These are phyloP conservation scores for Neoascochyta sp. DNA, from an alignment of 2,329 filamentous ascomycete genomes.

Conservation along the genomic window DNA sequence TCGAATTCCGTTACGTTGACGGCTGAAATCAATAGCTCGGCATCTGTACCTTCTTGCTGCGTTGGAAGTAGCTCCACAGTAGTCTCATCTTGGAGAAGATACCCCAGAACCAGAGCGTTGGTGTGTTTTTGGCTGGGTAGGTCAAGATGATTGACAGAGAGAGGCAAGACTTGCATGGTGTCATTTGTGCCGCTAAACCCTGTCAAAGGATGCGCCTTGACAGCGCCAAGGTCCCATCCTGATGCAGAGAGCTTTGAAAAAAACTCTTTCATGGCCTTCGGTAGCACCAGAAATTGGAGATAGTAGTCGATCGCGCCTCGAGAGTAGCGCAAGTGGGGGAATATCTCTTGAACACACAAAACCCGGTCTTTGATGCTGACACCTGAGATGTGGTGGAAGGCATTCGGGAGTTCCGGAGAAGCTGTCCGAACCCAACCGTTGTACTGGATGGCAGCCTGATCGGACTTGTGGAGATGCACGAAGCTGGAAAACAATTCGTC, in stretches of 20 bases:
- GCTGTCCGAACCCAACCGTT: conserved; percentile 43
- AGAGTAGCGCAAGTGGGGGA: conserved; percentile 50
- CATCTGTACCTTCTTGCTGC: conserved; percentile 19
- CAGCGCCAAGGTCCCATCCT: conserved; percentile 61
- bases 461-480: conserved; percentile 46
- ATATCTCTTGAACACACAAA: conserved; percentile 51
- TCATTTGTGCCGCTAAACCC: conserved; percentile 72
- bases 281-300: conserved; percentile 56
- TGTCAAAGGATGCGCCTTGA: conserved; percentile 50
- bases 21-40: conserved; percentile 45
- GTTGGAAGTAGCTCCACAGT: conserved; percentile 27
- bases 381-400: conserved; percentile 41
- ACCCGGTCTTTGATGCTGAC: conserved; percentile 45
- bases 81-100: conserved; percentile 50
- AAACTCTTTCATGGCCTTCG: conserved; percentile 61
- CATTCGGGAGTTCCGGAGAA: conserved; percentile 19
- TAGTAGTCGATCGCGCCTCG: conserved; percentile 62
- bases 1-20: conserved; percentile 41
- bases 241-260: conserved; percentile 60
- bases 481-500: conserved; percentile 51
- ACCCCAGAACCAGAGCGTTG: conserved; percentile 61
- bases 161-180: conserved; percentile 55
- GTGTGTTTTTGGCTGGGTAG: conserved; percentile 57
- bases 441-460: conserved; percentile 54
- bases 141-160: conserved; percentile 56